Base-by-base conservation (phyloP, 805 yeast species). In the Saturnispora saitoi region DNA sequence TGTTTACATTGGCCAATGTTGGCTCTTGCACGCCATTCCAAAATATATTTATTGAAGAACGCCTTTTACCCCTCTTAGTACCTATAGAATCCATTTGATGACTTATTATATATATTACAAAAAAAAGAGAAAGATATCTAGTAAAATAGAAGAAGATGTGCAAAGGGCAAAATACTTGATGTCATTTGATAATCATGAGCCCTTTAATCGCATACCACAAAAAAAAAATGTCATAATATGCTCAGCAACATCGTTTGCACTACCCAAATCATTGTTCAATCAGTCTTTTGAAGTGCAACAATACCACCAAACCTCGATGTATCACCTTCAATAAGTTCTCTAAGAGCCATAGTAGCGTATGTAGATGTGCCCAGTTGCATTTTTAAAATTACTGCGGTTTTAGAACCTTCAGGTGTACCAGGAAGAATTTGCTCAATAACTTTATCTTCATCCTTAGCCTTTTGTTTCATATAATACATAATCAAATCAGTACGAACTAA, bases 311-410 rank as follows among this genome's bases (percentile, higher is more conserved):
- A 56, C 28, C 62, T 43, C 4, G 61, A 55, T 3, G 90, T 83
- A 55, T 83, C 91, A 30, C 78, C 75, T 62, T 81, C 84, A 86
- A 90, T 80, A 45, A 87, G 77, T 64, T 93, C 98, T 61, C 99
- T 77, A 45, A 93, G 67, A 1, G 96, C 95, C 99, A 93, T 95
- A 0, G 99, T 93, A 1, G 99, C 99, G 64, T 93, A 93, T 6
- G 95, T 82, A 32, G 96, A 84, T 3, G 86, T 81, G 4, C 89
- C 91, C 50, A 93, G 71, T 59, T 80, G 83, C 73, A 93, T 72
- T 56, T 76, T 81, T 50, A 95, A 63, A 4, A 93, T 73, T 12
- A 90, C 78, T 0, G 96, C 97, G 0, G 72, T 69, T 50, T 76
- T 78, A 2, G 63, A 60, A 6, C 79, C 85, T 12, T 61, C 67